Evolutionary conservation across 306 rosid genomes (phyloP).

Genomic region (Vigna angularis): DNA sequence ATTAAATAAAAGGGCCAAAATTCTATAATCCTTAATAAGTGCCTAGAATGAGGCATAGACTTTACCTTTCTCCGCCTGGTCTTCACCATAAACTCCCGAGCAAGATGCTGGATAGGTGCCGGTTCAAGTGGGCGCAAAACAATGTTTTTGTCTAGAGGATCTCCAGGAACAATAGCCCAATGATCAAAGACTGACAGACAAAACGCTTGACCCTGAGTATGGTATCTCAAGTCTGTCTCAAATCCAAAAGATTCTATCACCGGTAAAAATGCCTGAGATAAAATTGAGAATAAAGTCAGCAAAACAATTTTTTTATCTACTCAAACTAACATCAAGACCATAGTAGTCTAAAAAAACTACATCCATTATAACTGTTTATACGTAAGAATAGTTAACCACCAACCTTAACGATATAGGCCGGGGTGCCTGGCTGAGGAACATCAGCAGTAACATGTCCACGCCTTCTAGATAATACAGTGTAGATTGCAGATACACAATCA

Average conservation of each 20-base stretch:
- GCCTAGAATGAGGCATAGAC: slow-evolving; percentile 15
- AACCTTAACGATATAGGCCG: slow-evolving; percentile 91
- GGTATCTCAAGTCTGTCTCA: slow-evolving; percentile 97
- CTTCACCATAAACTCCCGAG: slow-evolving; percentile 99
- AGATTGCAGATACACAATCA: slow-evolving; percentile 97
- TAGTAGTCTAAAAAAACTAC: slow-evolving; percentile 10
- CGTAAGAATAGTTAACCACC: slow-evolving; percentile 38
- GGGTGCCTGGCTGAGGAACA: slow-evolving; percentile 99
- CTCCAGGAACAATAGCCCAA: slow-evolving; percentile 99
- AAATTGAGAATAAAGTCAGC: slow-evolving; percentile 21
- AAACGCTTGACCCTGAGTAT: slow-evolving; percentile 98
- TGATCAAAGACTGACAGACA: slow-evolving; percentile 89
- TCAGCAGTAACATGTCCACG: slow-evolving; percentile 99
- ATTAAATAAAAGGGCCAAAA: not conserved
- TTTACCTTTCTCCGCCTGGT: slow-evolving; percentile 97
- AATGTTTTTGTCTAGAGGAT: slow-evolving; percentile 94
- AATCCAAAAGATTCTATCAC: slow-evolving; percentile 97
- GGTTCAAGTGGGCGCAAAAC: slow-evolving; percentile 97
- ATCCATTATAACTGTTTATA: slow-evolving; percentile 1
- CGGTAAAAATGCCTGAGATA: slow-evolving; percentile 90
- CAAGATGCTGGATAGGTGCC: slow-evolving; percentile 97
- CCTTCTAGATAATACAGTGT: slow-evolving; percentile 95
- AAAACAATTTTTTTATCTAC: slow-evolving; percentile 8
- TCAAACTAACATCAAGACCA: slow-evolving; percentile 9
- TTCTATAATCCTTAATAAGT: not conserved